Conservation (phyloP, 495 filamentous ascomycete genomes). For the Penicillium taxi region DNA sequence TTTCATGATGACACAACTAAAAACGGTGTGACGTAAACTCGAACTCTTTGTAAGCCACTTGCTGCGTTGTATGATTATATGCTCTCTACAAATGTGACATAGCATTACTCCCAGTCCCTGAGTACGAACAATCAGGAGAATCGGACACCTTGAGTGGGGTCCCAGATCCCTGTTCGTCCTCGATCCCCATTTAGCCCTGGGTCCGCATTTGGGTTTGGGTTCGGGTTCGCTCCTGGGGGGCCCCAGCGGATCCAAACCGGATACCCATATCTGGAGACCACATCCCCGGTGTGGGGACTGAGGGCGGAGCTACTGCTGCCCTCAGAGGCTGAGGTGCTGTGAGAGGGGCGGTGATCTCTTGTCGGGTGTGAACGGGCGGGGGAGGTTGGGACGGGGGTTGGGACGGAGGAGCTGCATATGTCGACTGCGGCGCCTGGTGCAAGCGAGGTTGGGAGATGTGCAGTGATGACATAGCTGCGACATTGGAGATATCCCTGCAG, state of each 20-base stretch:
- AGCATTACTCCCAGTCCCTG: neutral
- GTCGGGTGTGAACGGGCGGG: constrained; percentile 23
- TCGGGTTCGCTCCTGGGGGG: constrained; percentile 9
- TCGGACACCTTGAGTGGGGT: constrained; percentile 53
- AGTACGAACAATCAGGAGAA: neutral
- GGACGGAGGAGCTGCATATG: constrained; percentile 14
- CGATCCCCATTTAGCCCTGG: constrained; percentile 6
- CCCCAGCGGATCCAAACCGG: constrained; percentile 47
- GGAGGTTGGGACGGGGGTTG: constrained; percentile 25
- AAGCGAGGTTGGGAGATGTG: constrained; percentile 43
- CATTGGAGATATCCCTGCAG: constrained; percentile 51
- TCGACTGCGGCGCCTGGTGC: constrained; percentile 20
- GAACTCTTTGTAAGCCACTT: no score
- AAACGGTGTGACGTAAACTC: no score
- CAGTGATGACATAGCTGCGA: constrained; percentile 50
- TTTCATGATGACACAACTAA: no score
- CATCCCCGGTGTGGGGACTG: constrained; percentile 47
- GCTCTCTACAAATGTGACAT: neutral
- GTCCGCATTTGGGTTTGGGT: constrained; percentile 9
- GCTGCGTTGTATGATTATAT: neutral
- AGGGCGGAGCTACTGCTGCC: constrained; percentile 47
- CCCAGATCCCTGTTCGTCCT: constrained; percentile 41
- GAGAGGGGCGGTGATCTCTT: constrained; percentile 29
- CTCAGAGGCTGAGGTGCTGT: constrained; percentile 49
- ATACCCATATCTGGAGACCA: constrained; percentile 79